These are phyloP conservation scores for Fraxinus excelsior DNA, from an alignment of 257 asterid genomes.

Conservation along the genomic window DNA sequence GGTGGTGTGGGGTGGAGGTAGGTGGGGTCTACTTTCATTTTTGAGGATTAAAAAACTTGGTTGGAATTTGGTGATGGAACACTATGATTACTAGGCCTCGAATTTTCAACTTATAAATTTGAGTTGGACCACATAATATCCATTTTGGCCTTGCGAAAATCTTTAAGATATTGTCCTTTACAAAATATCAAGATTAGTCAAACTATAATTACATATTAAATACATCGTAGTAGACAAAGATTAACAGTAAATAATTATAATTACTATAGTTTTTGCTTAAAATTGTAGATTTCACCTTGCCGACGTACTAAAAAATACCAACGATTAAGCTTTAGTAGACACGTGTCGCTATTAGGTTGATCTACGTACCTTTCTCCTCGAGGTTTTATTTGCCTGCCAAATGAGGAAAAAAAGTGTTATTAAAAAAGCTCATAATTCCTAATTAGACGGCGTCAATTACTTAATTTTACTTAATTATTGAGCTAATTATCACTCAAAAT, in stretches of 20 bases:
- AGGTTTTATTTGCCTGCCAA: background rate
- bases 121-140: constrained; percentile 22
- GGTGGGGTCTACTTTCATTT: constrained; percentile 19
- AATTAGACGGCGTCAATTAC: background rate
- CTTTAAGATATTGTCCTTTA: background rate
- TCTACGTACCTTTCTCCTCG: background rate
- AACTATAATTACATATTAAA: background rate
- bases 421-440: background rate
- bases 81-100: constrained; percentile 38
- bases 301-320: background rate
- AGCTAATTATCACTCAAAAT: background rate
- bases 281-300: background rate
- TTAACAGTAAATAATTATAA: background rate
- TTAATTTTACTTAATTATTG: background rate
- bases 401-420: background rate
- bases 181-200: constrained; percentile 16
- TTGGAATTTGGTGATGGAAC: constrained; percentile 42
- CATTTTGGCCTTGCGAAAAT: constrained; percentile 9
- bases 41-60: constrained; percentile 32
- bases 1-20: background rate
- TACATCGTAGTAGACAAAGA: no score
- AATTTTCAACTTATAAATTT: constrained; percentile 23
- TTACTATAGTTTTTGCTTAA: background rate
- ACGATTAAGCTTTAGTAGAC: background rate
- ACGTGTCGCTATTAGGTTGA: background rate